Conservation (phyloP, 2,329 filamentous ascomycete genomes). For the Xylaria sp. region DNA sequence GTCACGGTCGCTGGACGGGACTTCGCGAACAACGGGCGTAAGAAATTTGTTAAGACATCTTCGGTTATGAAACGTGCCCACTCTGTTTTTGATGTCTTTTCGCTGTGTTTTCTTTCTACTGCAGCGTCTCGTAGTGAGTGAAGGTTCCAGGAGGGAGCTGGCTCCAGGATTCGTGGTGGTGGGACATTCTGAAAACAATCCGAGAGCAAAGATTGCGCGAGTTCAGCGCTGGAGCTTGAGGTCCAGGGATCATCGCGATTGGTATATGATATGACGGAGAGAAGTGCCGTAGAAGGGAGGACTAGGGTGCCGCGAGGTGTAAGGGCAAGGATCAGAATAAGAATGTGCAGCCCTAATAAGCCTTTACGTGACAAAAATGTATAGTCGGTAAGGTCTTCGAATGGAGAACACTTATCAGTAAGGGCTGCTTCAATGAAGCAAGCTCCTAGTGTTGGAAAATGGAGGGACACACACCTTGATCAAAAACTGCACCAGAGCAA, state of each 20-base stretch:
- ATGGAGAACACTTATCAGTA: not conserved
- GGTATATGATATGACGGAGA: constrained; percentile 48
- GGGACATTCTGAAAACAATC: constrained; percentile 24
- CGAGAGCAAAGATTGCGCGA: constrained; percentile 36
- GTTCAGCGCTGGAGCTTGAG: constrained; percentile 24
- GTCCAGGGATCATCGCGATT: constrained; percentile 43
- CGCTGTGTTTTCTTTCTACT: not conserved
- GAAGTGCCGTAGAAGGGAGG: constrained; percentile 37
- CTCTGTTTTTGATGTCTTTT: constrained; percentile 4
- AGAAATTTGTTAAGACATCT: constrained; percentile 68
- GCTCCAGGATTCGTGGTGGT: not conserved
- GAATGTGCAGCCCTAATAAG: constrained; percentile 39
- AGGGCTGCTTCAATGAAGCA: not conserved
- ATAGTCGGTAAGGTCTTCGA: constrained; percentile 42
- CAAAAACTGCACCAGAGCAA: constrained; percentile 36
- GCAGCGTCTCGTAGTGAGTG: constrained; percentile 7
- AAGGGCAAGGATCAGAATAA: constrained; percentile 43
- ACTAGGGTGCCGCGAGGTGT: constrained; percentile 28
- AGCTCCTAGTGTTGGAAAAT: not conserved
- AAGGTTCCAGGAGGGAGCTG: not conserved
- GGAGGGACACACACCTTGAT: constrained; percentile 37
- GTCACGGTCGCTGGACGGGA: constrained; percentile 65
- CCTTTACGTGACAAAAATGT: constrained; percentile 37
- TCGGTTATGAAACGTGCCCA: constrained; percentile 57
- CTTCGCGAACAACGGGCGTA: constrained; percentile 74